Base-by-base conservation (phyloP, 1,284 basidiomycete species). In the Flammula alnicola region DNA sequence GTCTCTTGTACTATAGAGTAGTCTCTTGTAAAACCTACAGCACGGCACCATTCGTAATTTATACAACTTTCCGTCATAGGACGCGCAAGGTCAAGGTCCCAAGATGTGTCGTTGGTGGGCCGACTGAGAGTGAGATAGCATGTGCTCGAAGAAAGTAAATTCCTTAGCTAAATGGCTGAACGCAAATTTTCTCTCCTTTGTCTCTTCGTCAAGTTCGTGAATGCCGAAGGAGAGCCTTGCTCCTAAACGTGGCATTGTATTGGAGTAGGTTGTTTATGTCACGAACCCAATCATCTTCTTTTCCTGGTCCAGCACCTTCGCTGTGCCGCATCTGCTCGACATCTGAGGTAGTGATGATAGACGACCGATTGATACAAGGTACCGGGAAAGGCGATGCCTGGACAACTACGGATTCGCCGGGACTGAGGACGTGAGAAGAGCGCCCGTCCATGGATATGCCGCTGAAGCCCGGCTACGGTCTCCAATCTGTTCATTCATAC, bases 381-480 rank as follows among this genome's bases (percentile, higher is more conserved):
- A 98, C 93, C 5, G 95, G 94, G 63, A 83, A 93, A 22, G 86
- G 85, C 1, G 93, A 96, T 49, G 90, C 89, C 43, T 87, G 83
- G 9, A 98, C 88, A 10, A 86, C 83, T 14, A 97, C 89, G 2
- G 85, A 88, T 70, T 97, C 92, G 10, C 91, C 89, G 3, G 91
- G 87, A 44, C 83, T 77, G 8, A 98, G 80, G 6, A 89, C 76
- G 59, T 88, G 88, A 1, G 93, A 88, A 25, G 85, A 83, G 47
- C 91, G 85, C 4, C 95, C 95, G 66, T 98, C 95, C 79, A 98
- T 91, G 0, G 92, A 94, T 9, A 98, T 81, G 39, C 94, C 93
- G 91, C 93, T 3, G 91, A 83, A 3, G 93, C 86, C 52, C 95
- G 84, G 54, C 92, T 93, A 40, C 84, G 81, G 33, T 89, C 83